phyloP scores from a whole-genome alignment of 1,284 basidiomycete species.

The Fomitiporia mediterranea region DNA sequence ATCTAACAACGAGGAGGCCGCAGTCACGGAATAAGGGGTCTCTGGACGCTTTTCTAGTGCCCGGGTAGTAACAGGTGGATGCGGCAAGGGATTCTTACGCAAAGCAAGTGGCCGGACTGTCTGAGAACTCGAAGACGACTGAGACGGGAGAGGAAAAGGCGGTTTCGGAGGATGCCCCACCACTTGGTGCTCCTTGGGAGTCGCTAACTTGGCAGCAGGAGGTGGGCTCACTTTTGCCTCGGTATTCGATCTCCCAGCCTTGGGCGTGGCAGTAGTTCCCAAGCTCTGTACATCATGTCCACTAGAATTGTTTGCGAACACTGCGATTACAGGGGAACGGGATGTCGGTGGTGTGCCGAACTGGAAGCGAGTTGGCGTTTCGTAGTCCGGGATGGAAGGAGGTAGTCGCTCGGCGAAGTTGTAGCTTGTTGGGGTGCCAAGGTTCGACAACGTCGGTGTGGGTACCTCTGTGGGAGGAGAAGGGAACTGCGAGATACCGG shows the following conservation, averaged over 20 bases:
- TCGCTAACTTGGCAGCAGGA: neutral
- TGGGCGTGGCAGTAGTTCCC: constrained; percentile 1
- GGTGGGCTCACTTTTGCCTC: neutral
- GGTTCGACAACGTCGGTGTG: constrained; percentile 25
- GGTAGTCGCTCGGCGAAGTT: constrained; percentile 18
- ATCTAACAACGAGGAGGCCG: constrained; percentile 35
- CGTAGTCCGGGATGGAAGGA: constrained; percentile 15
- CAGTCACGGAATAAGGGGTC: constrained; percentile 22
- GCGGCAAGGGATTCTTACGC: neutral
- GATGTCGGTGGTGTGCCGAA: constrained; percentile 6
- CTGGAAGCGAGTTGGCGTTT: constrained; percentile 1
- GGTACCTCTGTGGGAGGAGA: constrained; percentile 34
- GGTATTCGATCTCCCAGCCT: neutral
- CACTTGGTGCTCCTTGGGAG: no score
- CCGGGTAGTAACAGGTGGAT: neutral
- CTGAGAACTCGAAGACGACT: constrained; percentile 2
- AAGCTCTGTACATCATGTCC: neutral
- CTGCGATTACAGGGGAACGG: constrained; percentile 6
- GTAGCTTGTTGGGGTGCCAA: constrained; percentile 15
- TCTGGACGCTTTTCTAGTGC: constrained; percentile 17
- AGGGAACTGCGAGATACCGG: constrained; percentile 40
- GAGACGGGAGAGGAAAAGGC: neutral
- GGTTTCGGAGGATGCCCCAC: neutral
- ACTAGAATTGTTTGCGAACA: neutral
- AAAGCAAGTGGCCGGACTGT: neutral